A percentile compares a stretch with the other conserved stretches of the same genome.
Evolutionary conservation across 306 rosid genomes (phyloP).

Genomic region (Castanea crenata): DNA sequence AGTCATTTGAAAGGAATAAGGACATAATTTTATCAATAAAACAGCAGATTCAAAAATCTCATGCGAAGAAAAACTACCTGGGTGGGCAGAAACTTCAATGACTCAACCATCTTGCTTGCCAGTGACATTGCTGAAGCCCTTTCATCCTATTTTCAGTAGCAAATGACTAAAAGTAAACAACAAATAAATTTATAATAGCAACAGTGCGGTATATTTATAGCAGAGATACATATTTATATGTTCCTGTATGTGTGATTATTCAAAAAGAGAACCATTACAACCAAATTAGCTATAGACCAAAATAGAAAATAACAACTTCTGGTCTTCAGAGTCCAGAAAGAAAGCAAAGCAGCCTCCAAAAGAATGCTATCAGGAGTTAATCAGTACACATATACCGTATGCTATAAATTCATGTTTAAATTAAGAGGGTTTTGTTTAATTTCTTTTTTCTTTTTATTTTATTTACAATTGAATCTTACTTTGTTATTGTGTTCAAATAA

Average conservation of each 20-base stretch:
- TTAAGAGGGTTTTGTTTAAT: no score
- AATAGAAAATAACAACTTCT: neutral
- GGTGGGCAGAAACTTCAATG: constrained; percentile 76
- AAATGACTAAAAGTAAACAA: constrained; percentile 27
- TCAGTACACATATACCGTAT: no score
- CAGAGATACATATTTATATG: neutral
- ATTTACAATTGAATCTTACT: neutral
- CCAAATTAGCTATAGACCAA: neutral
- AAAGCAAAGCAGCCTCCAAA: neutral
- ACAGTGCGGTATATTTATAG: neutral
- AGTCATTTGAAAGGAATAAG: constrained; percentile 11
- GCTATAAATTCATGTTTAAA: no score
- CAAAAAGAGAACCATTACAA: neutral
- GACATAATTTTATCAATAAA: constrained; percentile 14
- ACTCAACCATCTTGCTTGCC: constrained; percentile 84
- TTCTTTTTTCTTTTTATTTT: no score
- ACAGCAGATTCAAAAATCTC: constrained; percentile 12
- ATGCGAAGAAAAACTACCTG: constrained; percentile 53
- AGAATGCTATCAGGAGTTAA: no score
- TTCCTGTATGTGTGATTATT: neutral
- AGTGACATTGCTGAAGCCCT: constrained; percentile 66
- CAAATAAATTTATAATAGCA: constrained; percentile 13
- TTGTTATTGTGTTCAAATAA: neutral
- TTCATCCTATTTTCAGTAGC: constrained; percentile 66
- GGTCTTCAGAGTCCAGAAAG: neutral